These are phyloP conservation scores for Penicillium coffeae DNA, from an alignment of 495 filamentous ascomycete genomes.

Conservation along the genomic window DNA sequence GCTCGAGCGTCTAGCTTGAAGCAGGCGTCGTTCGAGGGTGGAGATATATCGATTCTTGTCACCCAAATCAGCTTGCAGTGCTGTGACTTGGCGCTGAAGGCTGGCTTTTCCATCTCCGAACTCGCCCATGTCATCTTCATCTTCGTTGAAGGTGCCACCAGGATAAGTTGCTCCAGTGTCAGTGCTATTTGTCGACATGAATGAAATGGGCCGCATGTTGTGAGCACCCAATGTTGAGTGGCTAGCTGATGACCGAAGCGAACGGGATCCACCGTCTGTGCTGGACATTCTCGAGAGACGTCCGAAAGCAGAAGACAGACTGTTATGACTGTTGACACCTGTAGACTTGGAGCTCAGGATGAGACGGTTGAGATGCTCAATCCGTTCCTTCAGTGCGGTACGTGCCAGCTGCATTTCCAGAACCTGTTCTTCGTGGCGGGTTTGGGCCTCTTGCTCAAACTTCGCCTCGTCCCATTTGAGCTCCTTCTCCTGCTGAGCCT, in stretches of 20 bases:
- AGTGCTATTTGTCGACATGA: conserved; percentile 53
- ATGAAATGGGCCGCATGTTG: conserved; percentile 60
- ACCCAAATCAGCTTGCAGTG: conserved; percentile 84
- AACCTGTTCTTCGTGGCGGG: conserved; percentile 93
- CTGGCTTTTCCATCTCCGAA: conserved; percentile 85
- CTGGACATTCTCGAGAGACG: conserved; percentile 61
- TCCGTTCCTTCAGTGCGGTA: conserved; percentile 93
- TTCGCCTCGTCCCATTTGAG: conserved; percentile 65
- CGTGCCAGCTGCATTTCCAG: conserved; percentile 96
- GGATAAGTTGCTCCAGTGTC: conserved; percentile 34
- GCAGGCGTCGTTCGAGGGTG: conserved; percentile 83
- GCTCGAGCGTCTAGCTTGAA: conserved; percentile 89
- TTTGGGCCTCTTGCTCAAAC: conserved; percentile 74
- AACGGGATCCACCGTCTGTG: conserved; percentile 46
- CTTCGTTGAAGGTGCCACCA: conserved; percentile 40
- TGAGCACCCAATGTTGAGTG: conserved; percentile 60
- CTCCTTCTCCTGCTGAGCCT: conserved; percentile 64
- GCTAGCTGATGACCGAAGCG: conserved; percentile 68
- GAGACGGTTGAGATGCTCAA: conserved; percentile 93
- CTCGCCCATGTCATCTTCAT: conserved; percentile 76
- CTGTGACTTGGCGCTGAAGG: conserved; percentile 73
- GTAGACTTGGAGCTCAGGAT: conserved; percentile 94
- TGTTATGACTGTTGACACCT: conserved; percentile 77
- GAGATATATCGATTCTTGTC: conserved; percentile 97
- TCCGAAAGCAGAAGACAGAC: conserved; percentile 69